Conservation (phyloP, 2,329 filamentous ascomycete species). For the Lomentospora prolificans region DNA sequence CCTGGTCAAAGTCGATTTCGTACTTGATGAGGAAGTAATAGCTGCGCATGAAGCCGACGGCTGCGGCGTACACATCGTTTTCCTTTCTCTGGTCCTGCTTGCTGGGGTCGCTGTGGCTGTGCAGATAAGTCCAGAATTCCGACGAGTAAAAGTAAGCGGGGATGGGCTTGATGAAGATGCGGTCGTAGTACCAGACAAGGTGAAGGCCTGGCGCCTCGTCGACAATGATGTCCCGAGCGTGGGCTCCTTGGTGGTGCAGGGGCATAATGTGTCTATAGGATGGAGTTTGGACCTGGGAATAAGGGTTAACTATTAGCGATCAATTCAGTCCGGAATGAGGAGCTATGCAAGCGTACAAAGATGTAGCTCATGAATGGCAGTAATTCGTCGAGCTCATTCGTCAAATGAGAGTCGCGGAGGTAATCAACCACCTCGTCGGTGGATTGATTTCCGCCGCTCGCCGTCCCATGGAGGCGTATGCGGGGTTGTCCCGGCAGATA, state of each 20-base stretch:
- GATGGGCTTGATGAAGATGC: conserved; percentile 32
- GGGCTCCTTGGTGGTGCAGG: conserved; percentile 27
- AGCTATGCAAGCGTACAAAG: neutral
- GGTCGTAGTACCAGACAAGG: conserved; percentile 28
- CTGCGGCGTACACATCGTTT: conserved; percentile 15
- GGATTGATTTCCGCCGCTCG: no score
- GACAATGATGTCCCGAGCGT: conserved; percentile 26
- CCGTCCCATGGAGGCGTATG: neutral
- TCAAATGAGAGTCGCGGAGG: neutral
- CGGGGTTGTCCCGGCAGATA: conserved; percentile 6
- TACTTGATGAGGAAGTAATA: conserved; percentile 24
- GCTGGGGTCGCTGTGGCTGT: neutral
- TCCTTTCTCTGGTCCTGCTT: conserved; percentile 9
- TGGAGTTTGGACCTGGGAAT: conserved; percentile 8
- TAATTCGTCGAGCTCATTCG: neutral
- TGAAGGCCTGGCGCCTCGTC: conserved; percentile 30
- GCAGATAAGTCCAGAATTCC: conserved; percentile 23
- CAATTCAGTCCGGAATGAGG: neutral
- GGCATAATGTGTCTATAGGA: conserved; percentile 18
- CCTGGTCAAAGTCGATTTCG: conserved; percentile 23
- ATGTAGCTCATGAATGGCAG: conserved; percentile 8
- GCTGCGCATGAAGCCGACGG: conserved; percentile 24
- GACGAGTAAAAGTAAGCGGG: conserved; percentile 24
- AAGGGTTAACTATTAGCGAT: no score
- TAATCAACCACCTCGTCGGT: neutral